Evolutionary conservation across 345 rosid genomes (phyloP).

Genomic region (Erucastrum elatum): DNA sequence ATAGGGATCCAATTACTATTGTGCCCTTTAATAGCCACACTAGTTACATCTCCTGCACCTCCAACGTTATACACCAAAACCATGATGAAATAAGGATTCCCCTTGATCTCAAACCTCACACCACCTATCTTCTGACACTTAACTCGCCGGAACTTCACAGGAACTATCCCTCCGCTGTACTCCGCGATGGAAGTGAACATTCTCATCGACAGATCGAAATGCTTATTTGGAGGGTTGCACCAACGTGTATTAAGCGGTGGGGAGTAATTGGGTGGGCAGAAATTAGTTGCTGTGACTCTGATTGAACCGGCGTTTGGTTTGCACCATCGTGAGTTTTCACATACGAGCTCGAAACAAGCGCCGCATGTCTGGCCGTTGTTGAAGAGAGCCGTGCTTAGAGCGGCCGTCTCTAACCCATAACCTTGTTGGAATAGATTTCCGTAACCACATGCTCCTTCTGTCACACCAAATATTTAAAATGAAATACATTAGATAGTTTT

Average conservation of each 20-base stretch:
- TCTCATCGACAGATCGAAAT: conserved; percentile 32
- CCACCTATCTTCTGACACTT: conserved; percentile 32
- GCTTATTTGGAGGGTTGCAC: conserved; percentile 40
- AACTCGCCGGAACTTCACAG: conserved; percentile 34
- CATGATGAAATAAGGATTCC: conserved; percentile 35
- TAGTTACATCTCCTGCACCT: conserved; percentile 52
- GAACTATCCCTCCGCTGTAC: conserved; percentile 36
- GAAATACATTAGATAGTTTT: not conserved
- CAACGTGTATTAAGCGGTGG: conserved; percentile 15
- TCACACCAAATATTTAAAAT: not conserved
- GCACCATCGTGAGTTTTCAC: conserved; percentile 60
- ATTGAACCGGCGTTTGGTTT: conserved; percentile 43
- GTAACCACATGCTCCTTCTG: conserved; percentile 81
- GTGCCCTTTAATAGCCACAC: conserved; percentile 46
- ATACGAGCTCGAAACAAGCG: conserved; percentile 64
- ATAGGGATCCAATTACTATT: conserved; percentile 42
- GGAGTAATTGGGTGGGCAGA: conserved; percentile 36
- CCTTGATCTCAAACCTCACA: conserved; percentile 36
- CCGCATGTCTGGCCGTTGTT: conserved; percentile 61
- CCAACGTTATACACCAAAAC: conserved; percentile 50
- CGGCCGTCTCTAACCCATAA: conserved; percentile 59
- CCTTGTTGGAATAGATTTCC: conserved; percentile 62
- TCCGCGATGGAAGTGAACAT: conserved; percentile 35
- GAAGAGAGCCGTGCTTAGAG: conserved; percentile 70
- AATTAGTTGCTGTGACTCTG: conserved; percentile 44